These are phyloP conservation scores for Amesomyces nigricolor DNA, from an alignment of 2,329 filamentous ascomycete species.

Conservation along the genomic window DNA sequence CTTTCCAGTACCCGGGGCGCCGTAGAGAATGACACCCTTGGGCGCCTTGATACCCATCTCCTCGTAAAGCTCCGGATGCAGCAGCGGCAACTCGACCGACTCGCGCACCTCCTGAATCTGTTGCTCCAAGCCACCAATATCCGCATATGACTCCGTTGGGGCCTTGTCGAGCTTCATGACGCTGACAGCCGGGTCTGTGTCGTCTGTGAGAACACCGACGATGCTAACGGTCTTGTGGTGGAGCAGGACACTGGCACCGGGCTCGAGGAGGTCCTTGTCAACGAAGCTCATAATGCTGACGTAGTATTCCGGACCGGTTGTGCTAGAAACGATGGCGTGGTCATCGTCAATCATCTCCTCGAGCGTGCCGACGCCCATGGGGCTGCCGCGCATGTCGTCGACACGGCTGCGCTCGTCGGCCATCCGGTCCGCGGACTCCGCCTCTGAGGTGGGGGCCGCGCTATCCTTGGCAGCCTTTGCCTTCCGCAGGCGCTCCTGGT, in stretches of 20 bases:
- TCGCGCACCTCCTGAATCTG: slow-evolving; percentile 98
- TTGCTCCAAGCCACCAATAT: slow-evolving; percentile 90
- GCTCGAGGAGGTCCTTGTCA: slow-evolving; percentile 95
- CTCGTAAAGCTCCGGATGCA: slow-evolving; percentile 96
- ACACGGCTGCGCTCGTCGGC: slow-evolving; percentile 93
- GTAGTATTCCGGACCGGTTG: slow-evolving; percentile 96
- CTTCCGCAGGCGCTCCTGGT: slow-evolving; percentile 92
- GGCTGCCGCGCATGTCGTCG: slow-evolving; percentile 96
- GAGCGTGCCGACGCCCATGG: slow-evolving; percentile 95
- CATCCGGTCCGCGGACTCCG: slow-evolving; percentile 74
- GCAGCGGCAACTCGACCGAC: slow-evolving; percentile 87
- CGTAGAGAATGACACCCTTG: slow-evolving; percentile 98
- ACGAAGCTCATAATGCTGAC: slow-evolving; percentile 99
- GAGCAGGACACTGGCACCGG: slow-evolving; percentile 87
- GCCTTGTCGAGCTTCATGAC: slow-evolving; percentile 99
- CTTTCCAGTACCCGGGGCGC: slow-evolving; percentile 94
- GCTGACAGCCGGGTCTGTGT: slow-evolving; percentile 88
- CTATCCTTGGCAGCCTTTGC: slow-evolving; percentile 76
- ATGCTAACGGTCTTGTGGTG: slow-evolving; percentile 98
- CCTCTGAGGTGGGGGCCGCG: slow-evolving; percentile 57
- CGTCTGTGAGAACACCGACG: slow-evolving; percentile 93
- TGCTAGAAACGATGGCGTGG: slow-evolving; percentile 96
- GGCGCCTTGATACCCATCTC: slow-evolving; percentile 99
- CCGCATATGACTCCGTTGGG: slow-evolving; percentile 94
- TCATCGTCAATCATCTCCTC: slow-evolving; percentile 99